Evolutionary conservation across 2,329 filamentous ascomycete genomes (phyloP).

Genomic region (Westerdykella aurantiaca): DNA sequence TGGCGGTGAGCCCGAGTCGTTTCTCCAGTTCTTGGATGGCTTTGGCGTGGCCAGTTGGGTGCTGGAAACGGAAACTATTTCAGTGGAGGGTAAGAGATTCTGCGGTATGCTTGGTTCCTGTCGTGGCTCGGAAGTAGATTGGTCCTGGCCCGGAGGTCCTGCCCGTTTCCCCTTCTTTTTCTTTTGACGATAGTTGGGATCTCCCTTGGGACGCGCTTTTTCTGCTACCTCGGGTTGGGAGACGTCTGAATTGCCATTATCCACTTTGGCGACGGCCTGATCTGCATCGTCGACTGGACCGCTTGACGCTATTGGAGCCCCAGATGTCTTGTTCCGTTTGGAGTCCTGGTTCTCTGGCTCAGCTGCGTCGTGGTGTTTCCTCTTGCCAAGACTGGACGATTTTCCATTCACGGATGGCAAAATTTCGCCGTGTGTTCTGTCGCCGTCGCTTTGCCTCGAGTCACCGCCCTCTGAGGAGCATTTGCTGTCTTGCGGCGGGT

Average conservation of each 20-base stretch:
- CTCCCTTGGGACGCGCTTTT: slow-evolving; percentile 19
- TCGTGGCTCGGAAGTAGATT: slow-evolving; percentile 3
- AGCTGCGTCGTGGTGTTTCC: slow-evolving; percentile 29
- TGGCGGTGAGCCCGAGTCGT: slow-evolving; percentile 17
- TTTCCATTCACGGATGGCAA: slow-evolving; percentile 17
- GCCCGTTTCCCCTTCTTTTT: slow-evolving; percentile 13
- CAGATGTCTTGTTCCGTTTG: slow-evolving; percentile 24
- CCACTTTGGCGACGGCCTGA: slow-evolving; percentile 4
- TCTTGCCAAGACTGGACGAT: slow-evolving; percentile 32
- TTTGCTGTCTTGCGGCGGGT: slow-evolving; percentile 6
- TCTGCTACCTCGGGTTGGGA: slow-evolving; percentile 6
- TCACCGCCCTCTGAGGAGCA: slow-evolving; percentile 2
- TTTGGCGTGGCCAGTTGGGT: slow-evolving; percentile 1
- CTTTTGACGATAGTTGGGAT: slow-evolving; percentile 35
- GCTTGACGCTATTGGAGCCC: slow-evolving; percentile 4
- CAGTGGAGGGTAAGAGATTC: not conserved
- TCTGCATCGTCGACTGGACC: slow-evolving; percentile 1
- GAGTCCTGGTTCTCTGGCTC: slow-evolving; percentile 15
- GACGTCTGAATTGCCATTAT: slow-evolving; percentile 5
- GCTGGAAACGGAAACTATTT: not conserved
- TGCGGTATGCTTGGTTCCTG: slow-evolving; percentile 1
- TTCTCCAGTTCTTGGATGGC: slow-evolving; percentile 11
- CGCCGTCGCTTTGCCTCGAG: slow-evolving; percentile 5
- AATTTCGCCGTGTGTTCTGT: slow-evolving; percentile 4
- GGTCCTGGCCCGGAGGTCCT: not conserved